These are phyloP conservation scores for Populus pruinosa DNA, from an alignment of 345 rosid species.

Conservation along the genomic window DNA sequence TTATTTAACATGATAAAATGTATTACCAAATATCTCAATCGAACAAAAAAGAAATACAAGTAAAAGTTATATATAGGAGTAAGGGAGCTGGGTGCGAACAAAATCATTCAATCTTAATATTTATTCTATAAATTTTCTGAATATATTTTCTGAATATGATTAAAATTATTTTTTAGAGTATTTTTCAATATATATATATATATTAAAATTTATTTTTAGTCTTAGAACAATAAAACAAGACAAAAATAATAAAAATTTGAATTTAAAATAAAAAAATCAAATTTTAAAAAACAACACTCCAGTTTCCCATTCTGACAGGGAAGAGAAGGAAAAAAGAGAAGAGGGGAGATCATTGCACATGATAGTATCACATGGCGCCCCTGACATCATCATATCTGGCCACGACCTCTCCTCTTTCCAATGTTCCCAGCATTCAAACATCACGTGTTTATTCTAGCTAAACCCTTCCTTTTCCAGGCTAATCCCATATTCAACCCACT, in stretches of 20 bases:
- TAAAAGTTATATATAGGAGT: neutral
- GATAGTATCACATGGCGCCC: slow-evolving; percentile 46
- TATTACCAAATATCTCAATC: neutral
- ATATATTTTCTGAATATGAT: too few species aligned
- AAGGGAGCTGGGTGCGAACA: neutral
- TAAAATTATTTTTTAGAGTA: too few species aligned
- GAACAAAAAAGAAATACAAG: neutral
- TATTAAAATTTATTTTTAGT: too few species aligned
- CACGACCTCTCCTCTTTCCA: slow-evolving; percentile 60
- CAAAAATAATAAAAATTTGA: too few species aligned
- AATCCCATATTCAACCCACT: slow-evolving; percentile 6
- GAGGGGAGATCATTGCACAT: slow-evolving; percentile 17
- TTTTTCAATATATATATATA: too few species aligned
- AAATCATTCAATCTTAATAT: too few species aligned
- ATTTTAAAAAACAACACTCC: too few species aligned
- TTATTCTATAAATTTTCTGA: too few species aligned
- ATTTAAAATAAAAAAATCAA: too few species aligned
- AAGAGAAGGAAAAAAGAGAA: neutral
- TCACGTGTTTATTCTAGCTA: slow-evolving; percentile 36
- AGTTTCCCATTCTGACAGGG: neutral
- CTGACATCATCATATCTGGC: slow-evolving; percentile 78
- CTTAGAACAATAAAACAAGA: too few species aligned
- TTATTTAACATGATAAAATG: too few species aligned
- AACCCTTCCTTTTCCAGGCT: neutral
- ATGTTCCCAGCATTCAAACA: slow-evolving; percentile 75